These are phyloP conservation scores for Neurospora discreta DNA, from an alignment of 495 filamentous ascomycete genomes.

Conservation along the genomic window DNA sequence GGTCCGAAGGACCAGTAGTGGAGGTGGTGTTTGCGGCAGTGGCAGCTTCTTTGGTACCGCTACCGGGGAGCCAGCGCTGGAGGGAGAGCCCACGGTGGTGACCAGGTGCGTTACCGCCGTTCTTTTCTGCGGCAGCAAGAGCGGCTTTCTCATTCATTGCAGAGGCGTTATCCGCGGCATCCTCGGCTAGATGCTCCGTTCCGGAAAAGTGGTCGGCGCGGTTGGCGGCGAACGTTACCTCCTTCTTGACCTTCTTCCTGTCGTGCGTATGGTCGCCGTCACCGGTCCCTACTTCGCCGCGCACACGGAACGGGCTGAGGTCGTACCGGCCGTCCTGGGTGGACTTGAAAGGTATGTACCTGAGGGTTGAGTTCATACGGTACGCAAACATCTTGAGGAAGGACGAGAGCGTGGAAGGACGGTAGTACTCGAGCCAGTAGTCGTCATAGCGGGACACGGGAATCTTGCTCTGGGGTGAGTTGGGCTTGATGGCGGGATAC, in stretches of 20 bases:
- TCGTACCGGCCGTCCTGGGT: conserved; percentile 64
- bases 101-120: not conserved
- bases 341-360: conserved; percentile 63
- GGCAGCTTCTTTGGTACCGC: not conserved
- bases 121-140: conserved; percentile 4
- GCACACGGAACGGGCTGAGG: conserved; percentile 72
- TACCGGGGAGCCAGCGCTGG: conserved; percentile 43
- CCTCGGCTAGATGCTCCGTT: conserved; percentile 8
- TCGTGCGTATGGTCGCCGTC: conserved; percentile 30
- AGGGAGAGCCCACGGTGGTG: conserved; percentile 31
- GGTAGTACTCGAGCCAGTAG: conserved; percentile 98
- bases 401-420: conserved; percentile 71
- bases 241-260: conserved; percentile 45
- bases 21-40: conserved; percentile 29
- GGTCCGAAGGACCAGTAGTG: conserved; percentile 43
- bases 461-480: conserved; percentile 32
- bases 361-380: conserved; percentile 77
- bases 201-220: conserved; percentile 4
- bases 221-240: conserved; percentile 50
- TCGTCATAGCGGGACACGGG: conserved; percentile 70
- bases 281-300: conserved; percentile 33
- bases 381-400: conserved; percentile 82
- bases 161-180: conserved; percentile 27
- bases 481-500: conserved; percentile 27
- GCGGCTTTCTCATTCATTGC: conserved; percentile 23